Base-by-base conservation (phyloP, 2,329 filamentous ascomycete species). In the Xylariaceae sp. region DNA sequence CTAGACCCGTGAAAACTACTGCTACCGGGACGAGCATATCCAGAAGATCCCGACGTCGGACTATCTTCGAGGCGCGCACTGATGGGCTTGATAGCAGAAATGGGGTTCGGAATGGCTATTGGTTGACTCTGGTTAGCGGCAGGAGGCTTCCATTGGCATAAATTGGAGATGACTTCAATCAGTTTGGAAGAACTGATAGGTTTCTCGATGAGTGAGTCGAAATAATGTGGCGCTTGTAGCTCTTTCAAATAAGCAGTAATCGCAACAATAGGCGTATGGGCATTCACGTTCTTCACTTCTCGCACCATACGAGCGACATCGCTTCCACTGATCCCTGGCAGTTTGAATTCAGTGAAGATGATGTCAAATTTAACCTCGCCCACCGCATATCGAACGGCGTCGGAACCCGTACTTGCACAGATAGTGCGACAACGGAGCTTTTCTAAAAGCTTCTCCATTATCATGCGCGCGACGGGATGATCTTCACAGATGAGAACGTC, bases 181-280 rank as follows among this genome's bases (percentile, higher is more conserved):
- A 99, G 73, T 72, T 97, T 97, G 2, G 88, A 88, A 43, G 90
- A 86, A 40, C 92, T 97, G 37, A 95, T 95, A 30, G 94, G 94
- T 72, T 99, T 99, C 72, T 99, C 91, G 50, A 99, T 90, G 50
- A 99, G 77, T 1, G 89, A 89, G 69, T 97, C 91, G 67, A 99
- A 99, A 71, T 96, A 89, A 72, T 99, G 92, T 3, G 90, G 89
- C 56, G 91, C 91, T 63, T 94, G 91, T 2, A 99, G 78, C 67
- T 99, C 94, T 69, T 97, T 97, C n/a, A 99, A 76, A 70, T 99
- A 99, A 5, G 94, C 92, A 3, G 94, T 99, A 35, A 99, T 92
- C 47, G 91, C 91, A 54, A 99, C 90, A 58, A 99, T 95, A 0
- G 94, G 94, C 0, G 94, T 99, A 64, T 94, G 86, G 0, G 89